Evolutionary conservation across 345 rosid genomes (phyloP).

Genomic region (Garcia nutans): DNA sequence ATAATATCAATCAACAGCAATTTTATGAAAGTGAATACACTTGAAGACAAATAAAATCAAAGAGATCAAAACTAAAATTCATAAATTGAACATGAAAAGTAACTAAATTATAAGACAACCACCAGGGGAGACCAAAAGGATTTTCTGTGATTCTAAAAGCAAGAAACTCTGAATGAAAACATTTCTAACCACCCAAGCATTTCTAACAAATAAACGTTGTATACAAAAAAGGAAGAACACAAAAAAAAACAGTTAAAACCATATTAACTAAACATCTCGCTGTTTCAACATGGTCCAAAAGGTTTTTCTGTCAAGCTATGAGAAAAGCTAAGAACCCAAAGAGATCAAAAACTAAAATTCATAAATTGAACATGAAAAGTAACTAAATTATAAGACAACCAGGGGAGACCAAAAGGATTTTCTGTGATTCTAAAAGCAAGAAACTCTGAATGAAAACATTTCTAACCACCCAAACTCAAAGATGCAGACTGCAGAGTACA

Average conservation of each 20-base stretch:
- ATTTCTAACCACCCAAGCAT: background rate
- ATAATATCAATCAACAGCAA: background rate
- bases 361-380: background rate
- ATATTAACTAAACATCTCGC: background rate
- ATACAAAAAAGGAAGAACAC: background rate
- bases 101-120: background rate
- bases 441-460: background rate
- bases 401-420: background rate
- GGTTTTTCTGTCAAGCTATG: background rate
- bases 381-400: background rate
- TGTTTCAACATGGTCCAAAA: background rate
- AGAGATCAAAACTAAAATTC: background rate
- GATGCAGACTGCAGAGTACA: background rate
- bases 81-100: background rate
- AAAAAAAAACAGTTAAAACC: background rate
- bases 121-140: background rate
- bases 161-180: background rate
- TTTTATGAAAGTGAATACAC: background rate
- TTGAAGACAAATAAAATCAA: background rate
- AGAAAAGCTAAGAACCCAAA: background rate
- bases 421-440: slow-evolving; percentile 8
- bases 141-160: background rate
- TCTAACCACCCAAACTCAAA: background rate
- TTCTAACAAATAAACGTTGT: background rate
- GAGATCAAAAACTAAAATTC: background rate